Base-by-base conservation (phyloP, 148 eudicot genomes). In the Cornus controversa region DNA sequence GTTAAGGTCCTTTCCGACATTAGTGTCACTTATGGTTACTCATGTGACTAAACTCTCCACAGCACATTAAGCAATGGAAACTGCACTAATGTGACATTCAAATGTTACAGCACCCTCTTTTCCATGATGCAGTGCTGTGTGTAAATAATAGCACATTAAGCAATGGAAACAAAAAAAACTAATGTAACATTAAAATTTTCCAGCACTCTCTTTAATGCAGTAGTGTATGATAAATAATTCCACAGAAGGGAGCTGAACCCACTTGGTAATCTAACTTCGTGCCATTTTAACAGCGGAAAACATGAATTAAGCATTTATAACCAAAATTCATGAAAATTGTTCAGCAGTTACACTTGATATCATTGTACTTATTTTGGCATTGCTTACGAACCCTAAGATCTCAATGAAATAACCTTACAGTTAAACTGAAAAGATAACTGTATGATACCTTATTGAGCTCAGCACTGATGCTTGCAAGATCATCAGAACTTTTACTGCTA, bases 361-460 rank as follows among this genome's bases (percentile, higher is more conserved):
- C n/a, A 20, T 18, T 60, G 64, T 60, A 16, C 20, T 16, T 50
- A 11, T 18, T n/a, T 60, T 4, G 64, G 24, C 25, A 60, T 18
- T 22, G 64, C 20, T 18, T 22, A 60, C 1, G 24, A 60, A 60
- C 2, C 6, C 64, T 25, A 2, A 60, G 24, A n/a, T 60, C 3
- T 14, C 24, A 60, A 18, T 60, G 2, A 20, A 22, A 16, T 16
- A 50, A 50, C 9, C 8, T 50, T 50, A 20, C 6, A 25, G 22
- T 18, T 18, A 22, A 60, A 60, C 64, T 20, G 24, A 60, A 60
- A 18, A 60, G 64, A 60, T 18, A n/a, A 5, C 25, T 14, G 24
- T 18, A 60, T 20, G 64, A 60, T 60, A 60, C 64, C 93, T 93
- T 89, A 79, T 96, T 93, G 80, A 91, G 86, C 85, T 93, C 97